Conservation (phyloP, 2,329 filamentous ascomycete species). For the Anisogramma anomala region DNA sequence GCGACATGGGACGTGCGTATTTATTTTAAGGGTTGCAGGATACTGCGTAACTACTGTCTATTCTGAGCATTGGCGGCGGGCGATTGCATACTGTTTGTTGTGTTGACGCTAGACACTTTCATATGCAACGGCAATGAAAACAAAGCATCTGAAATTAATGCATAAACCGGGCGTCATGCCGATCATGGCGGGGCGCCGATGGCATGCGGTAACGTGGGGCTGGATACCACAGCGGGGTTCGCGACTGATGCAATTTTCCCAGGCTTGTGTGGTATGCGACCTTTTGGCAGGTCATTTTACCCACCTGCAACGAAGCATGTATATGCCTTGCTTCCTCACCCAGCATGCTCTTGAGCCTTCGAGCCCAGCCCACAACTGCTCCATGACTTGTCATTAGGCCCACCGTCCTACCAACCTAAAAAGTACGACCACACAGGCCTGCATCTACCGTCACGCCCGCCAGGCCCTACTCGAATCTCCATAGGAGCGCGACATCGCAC, state of each 20-base stretch:
- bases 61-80: slow-evolving; percentile 4
- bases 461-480: background rate
- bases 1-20: background rate
- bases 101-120: background rate
- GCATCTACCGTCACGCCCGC: background rate
- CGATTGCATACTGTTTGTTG: slow-evolving; percentile 5
- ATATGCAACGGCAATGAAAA: slow-evolving; percentile 12
- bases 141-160: background rate
- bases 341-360: no score
- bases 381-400: no score
- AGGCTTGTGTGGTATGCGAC: no score
- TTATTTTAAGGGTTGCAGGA: slow-evolving; percentile 9
- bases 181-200: background rate
- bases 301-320: no score
- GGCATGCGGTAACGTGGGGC: slow-evolving; percentile 10
- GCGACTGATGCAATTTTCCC: slow-evolving; percentile 10
- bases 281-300: background rate
- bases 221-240: slow-evolving; percentile 7
- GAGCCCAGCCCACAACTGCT: no score
- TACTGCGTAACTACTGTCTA: slow-evolving; percentile 9
- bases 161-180: no score
- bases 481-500: background rate
- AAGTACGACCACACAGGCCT: no score
- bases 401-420: no score
- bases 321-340: no score